Evolutionary conservation across 495 filamentous ascomycete species (phyloP).

Genomic region (Penicillium diatomitis): DNA sequence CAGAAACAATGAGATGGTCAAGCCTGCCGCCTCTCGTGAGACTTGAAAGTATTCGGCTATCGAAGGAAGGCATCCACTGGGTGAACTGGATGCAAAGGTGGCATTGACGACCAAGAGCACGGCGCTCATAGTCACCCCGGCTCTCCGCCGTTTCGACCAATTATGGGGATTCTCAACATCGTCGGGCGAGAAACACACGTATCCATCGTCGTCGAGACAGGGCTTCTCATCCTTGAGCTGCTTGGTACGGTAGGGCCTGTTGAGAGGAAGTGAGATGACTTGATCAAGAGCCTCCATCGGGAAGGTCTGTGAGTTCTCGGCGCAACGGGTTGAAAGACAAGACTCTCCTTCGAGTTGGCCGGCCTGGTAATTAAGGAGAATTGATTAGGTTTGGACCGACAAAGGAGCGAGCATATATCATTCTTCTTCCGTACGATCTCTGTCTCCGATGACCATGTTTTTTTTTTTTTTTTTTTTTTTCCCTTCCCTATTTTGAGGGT

Average conservation of each 20-base stretch:
- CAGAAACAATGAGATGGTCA: constrained; percentile 45
- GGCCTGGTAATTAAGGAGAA: no score
- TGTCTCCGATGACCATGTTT: no score
- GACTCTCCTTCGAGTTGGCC: no score
- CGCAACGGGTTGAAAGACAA: no score
- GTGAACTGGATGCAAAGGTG: constrained; percentile 43
- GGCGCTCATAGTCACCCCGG: constrained; percentile 34
- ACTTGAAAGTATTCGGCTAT: constrained; percentile 37
- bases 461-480: no score
- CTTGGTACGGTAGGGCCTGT: constrained; percentile 12
- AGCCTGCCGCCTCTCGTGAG: constrained; percentile 30
- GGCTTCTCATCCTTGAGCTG: constrained; percentile 3
- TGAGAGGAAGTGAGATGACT: constrained; percentile 9
- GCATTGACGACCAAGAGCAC: constrained; percentile 44
- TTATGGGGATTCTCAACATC: constrained; percentile 46
- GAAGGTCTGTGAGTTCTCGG: not conserved
- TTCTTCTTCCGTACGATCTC: no score
- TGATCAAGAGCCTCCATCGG: constrained; percentile 8
- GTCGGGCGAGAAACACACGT: constrained; percentile 32
- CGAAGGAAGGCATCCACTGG: constrained; percentile 36
- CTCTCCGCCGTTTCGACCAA: constrained; percentile 35
- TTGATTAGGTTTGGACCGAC: no score
- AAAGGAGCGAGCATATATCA: no score
- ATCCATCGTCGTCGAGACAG: constrained; percentile 32
- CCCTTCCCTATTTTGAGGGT: no score